phyloP scores from a whole-genome alignment of 495 filamentous ascomycete species.

The Aspergillus funiculosus region DNA sequence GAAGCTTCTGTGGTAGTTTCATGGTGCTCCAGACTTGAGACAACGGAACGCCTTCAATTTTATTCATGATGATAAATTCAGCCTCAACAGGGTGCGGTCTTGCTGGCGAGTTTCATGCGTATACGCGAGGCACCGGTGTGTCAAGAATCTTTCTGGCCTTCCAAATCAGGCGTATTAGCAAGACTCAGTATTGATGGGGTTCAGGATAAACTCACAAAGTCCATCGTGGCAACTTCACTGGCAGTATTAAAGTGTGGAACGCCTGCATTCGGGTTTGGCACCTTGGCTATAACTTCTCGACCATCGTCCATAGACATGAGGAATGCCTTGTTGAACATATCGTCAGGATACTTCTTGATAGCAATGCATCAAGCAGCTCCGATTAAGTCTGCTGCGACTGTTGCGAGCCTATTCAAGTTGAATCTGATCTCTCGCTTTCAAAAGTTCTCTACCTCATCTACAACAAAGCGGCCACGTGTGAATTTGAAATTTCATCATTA shows the following conservation, averaged over 20 bases:
- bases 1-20: conserved; percentile 23
- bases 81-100: conserved; percentile 27
- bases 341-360: conserved; percentile 31
- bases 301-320: conserved; percentile 39
- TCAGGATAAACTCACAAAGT: conserved; percentile 28
- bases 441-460: conserved; percentile 31
- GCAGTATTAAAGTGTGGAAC: conserved; percentile 29
- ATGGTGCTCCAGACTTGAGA: conserved; percentile 27
- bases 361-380: conserved; percentile 28
- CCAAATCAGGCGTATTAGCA: conserved; percentile 11
- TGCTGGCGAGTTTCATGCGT: conserved; percentile 25
- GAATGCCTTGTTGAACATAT: conserved; percentile 39
- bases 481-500: conserved; percentile 33
- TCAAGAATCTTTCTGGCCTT: conserved; percentile 22
- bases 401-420: conserved; percentile 30
- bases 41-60: conserved; percentile 25
- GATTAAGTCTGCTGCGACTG: conserved; percentile 31
- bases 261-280: conserved; percentile 37
- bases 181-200: conserved; percentile 4
- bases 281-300: conserved; percentile 30
- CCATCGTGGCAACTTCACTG: conserved; percentile 40
- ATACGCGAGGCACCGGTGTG: conserved; percentile 26
- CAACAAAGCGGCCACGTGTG: conserved; percentile 34
- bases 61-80: conserved; percentile 38
- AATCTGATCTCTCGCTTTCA: conserved; percentile 32